These are phyloP conservation scores for Globisporangium barbulae DNA, from an alignment of 352 stramenopile genomes.

Conservation along the genomic window DNA sequence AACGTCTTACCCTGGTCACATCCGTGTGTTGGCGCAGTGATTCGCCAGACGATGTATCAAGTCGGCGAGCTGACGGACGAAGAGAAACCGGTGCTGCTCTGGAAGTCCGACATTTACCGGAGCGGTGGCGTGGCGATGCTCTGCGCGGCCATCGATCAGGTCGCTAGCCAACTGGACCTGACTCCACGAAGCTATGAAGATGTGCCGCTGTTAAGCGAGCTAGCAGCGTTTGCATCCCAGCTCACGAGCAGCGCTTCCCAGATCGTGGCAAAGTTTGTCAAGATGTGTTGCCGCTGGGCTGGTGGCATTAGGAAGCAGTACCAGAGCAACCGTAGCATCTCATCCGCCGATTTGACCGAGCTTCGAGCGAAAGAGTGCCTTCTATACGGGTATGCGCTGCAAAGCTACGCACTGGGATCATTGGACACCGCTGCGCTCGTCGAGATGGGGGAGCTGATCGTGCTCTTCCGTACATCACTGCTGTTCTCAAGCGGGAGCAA, in stretches of 20 bases:
- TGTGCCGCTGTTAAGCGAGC: conserved; percentile 1
- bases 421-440: conserved; percentile 4
- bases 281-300: conserved; percentile 1
- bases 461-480: conserved; percentile 38
- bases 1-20: conserved; percentile 46
- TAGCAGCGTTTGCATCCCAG: conserved; percentile 3
- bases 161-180: not conserved
- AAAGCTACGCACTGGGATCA: conserved; percentile 23
- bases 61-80: conserved; percentile 37
- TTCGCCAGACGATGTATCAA: conserved; percentile 52
- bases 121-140: conserved; percentile 9
- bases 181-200: conserved; percentile 5
- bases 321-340: not conserved
- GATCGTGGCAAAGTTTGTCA: not conserved
- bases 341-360: conserved; percentile 10
- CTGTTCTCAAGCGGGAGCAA: conserved; percentile 5
- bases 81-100: conserved; percentile 17
- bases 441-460: conserved; percentile 41
- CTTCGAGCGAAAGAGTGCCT: conserved; percentile 38
- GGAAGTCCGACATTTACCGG: conserved; percentile 40
- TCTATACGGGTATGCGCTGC: conserved; percentile 40
- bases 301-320: not conserved
- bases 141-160: conserved; percentile 15
- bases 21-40: conserved; percentile 28
- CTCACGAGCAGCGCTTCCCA: not conserved